Conservation (phyloP, 148 eudicot species). For the Rhododendron ferrugineum region DNA sequence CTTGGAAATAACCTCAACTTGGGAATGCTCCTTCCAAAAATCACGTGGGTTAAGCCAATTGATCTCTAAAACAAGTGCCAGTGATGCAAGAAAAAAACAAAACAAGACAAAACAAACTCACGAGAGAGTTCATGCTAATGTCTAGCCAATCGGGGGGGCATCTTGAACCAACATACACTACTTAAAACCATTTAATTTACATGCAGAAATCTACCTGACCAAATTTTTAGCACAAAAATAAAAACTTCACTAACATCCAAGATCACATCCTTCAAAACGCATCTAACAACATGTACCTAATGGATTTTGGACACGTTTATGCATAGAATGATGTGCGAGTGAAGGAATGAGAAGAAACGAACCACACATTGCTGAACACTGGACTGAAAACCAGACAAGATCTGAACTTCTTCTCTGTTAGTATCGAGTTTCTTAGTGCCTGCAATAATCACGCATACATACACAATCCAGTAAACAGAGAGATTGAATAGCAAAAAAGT, state of each 20-base stretch:
- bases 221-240: neutral
- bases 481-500: neutral
- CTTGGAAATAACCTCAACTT: neutral
- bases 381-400: constrained; percentile 58
- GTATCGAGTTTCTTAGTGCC: constrained; percentile 24
- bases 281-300: neutral
- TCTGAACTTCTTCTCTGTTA: constrained; percentile 28
- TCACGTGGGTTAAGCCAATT: neutral
- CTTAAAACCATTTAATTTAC: neutral
- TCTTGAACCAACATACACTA: neutral
- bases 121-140: too few relatives aligned
- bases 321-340: neutral
- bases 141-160: neutral
- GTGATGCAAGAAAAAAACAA: neutral
- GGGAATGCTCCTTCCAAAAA: neutral
- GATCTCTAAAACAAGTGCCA: neutral
- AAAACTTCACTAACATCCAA: neutral
- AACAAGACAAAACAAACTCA: neutral
- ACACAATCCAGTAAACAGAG: neutral
- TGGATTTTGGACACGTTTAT: neutral
- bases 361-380: constrained; percentile 85
- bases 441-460: constrained; percentile 9
- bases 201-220: neutral
- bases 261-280: neutral
- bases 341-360: constrained; percentile 9